Evolutionary conservation across 345 rosid species (phyloP).

Genomic region (Linum trigynum): DNA sequence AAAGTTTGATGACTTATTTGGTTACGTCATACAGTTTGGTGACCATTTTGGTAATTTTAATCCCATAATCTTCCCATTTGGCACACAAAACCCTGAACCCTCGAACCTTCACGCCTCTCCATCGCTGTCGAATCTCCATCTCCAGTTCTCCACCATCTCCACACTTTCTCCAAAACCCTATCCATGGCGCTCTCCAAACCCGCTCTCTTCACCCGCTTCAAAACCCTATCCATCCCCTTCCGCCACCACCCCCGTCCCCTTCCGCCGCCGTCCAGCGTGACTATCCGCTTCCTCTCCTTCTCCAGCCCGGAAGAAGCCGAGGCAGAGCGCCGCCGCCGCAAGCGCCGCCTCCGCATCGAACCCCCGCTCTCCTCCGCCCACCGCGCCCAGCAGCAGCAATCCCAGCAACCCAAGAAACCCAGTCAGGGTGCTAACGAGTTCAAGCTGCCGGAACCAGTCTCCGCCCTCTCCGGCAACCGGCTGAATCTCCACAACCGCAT

Average conservation of each 20-base stretch:
- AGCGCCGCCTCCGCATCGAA: slow-evolving; percentile 75
- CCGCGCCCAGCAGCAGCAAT: slow-evolving; percentile 41
- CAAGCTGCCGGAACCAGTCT: slow-evolving; percentile 66
- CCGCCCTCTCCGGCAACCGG: slow-evolving; percentile 66
- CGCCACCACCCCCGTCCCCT: slow-evolving; percentile 18
- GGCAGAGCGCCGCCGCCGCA: slow-evolving; percentile 83
- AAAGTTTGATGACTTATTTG: no score
- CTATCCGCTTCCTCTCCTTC: slow-evolving; percentile 54
- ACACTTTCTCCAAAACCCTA: not conserved
- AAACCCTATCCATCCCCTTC: slow-evolving; percentile 28
- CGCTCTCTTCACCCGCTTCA: slow-evolving; percentile 39
- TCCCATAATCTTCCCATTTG: no score
- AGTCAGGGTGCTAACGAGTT: slow-evolving; percentile 79
- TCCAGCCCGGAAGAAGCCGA: slow-evolving; percentile 81
- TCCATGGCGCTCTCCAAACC: slow-evolving; percentile 53
- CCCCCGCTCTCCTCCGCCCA: slow-evolving; percentile 62
- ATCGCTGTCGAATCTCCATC: not conserved
- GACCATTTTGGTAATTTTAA: no score
- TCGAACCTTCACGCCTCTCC: not conserved
- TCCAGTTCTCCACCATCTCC: not conserved
- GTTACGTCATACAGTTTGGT: no score
- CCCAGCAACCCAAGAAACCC: slow-evolving; percentile 39
- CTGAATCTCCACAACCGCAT: slow-evolving; percentile 76
- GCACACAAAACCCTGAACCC: not conserved
- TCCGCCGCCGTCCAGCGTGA: slow-evolving; percentile 10